Evolutionary conservation across 192 early-diverging fungal genomes (phyloP).

Genomic region (Coemansia sp.): DNA sequence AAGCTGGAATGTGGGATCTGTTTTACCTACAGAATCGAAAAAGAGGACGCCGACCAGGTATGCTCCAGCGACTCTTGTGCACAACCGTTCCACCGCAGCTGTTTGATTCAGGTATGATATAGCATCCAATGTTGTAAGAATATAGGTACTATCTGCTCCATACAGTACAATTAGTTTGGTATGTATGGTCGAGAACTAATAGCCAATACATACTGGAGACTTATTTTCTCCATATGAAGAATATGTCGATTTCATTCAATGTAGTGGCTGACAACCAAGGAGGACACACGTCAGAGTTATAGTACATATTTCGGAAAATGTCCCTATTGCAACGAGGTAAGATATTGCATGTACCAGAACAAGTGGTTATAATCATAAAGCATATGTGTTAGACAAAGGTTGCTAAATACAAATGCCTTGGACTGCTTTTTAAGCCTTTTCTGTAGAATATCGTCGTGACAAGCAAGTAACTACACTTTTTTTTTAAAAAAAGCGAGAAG

Average conservation of each 20-base stretch:
- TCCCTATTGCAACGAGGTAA: conserved; percentile 39
- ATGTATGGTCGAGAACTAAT: not conserved
- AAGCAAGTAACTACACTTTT: not conserved
- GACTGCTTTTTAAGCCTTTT: not conserved
- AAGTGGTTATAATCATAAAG: not conserved
- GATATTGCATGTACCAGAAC: not conserved
- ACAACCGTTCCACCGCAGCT: conserved; percentile 45
- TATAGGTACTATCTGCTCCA: not conserved
- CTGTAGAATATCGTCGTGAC: conserved; percentile 22
- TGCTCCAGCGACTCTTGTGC: conserved; percentile 41
- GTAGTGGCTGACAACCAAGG: conserved; percentile 49
- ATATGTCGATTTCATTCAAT: not conserved
- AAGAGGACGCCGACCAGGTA: conserved; percentile 35
- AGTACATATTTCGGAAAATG: conserved; percentile 48
- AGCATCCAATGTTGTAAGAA: not conserved
- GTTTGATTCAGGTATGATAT: conserved; percentile 33
- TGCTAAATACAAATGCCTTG: not conserved
- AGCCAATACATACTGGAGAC: not conserved
- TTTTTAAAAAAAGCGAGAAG: not conserved
- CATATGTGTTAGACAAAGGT: not conserved
- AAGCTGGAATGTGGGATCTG: conserved; percentile 53
- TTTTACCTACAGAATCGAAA: conserved; percentile 25
- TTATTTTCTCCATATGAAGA: not conserved
- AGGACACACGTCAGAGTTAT: conserved; percentile 51
- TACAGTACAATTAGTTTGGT: too few species aligned